A percentile compares a stretch with the other conserved stretches of the same genome.
phyloP scores from a whole-genome alignment of 306 rosid genomes.

The Cicer arietinum region DNA sequence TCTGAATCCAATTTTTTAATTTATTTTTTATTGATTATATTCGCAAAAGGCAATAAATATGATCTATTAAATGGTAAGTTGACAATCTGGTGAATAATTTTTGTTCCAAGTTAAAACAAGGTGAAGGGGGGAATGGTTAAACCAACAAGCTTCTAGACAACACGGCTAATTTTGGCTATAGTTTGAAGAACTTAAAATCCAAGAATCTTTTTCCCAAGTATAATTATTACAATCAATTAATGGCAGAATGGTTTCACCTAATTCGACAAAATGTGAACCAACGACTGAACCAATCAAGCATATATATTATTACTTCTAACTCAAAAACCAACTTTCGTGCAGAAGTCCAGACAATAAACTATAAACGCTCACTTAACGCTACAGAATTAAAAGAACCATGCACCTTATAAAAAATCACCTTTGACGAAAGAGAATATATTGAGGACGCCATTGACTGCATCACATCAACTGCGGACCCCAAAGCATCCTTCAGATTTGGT shows the following conservation, averaged over 20 bases:
- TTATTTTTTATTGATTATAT: conserved; percentile 18
- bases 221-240: not conserved
- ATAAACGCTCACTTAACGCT: conserved; percentile 22
- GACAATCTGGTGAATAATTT: conserved; percentile 13
- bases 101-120: conserved; percentile 9
- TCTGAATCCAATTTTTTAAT: conserved; percentile 21
- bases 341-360: conserved; percentile 10
- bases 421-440: conserved; percentile 78
- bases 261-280: conserved; percentile 12
- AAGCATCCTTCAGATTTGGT: conserved; percentile 88
- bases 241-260: conserved; percentile 31
- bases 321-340: conserved; percentile 18
- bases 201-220: conserved; percentile 8
- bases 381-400: conserved; percentile 20
- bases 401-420: conserved; percentile 53
- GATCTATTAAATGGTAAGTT: conserved; percentile 28
- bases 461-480: conserved; percentile 94
- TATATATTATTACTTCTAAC: conserved; percentile 29
- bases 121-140: not conserved
- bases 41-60: not conserved
- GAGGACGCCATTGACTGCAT: conserved; percentile 97
- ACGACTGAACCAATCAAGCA: not conserved
- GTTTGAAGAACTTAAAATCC: conserved; percentile 33
- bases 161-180: conserved; percentile 10
- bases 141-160: conserved; percentile 25